Evolutionary conservation across 129 eudicot genomes (phyloP).

Genomic region (Scalesia atractyloides): DNA sequence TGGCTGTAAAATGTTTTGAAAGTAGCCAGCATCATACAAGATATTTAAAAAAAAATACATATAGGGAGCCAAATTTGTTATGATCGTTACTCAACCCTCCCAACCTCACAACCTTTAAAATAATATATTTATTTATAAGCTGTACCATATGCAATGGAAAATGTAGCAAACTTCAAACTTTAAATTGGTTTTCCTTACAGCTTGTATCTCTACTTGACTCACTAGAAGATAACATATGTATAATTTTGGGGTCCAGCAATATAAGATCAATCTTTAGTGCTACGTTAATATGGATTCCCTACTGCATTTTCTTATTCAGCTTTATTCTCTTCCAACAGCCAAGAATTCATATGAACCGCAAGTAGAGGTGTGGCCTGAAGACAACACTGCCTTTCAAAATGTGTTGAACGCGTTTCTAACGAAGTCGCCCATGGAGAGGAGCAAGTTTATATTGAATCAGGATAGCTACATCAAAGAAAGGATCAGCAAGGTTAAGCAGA

Average conservation of each 20-base stretch:
- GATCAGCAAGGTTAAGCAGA: slow-evolving; percentile 23
- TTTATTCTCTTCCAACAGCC: too few relatives aligned
- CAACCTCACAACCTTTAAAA: slow-evolving; percentile 79
- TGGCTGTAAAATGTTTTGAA: too few relatives aligned
- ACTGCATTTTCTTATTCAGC: too few relatives aligned
- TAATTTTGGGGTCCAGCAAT: slow-evolving; percentile 11
- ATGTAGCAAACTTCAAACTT: background rate
- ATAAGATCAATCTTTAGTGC: slow-evolving; percentile 20
- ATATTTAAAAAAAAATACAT: too few relatives aligned
- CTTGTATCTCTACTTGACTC: slow-evolving; percentile 21
- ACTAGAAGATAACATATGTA: slow-evolving; percentile 14
- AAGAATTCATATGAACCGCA: background rate
- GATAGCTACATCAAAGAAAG: slow-evolving; percentile 18
- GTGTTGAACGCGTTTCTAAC: slow-evolving; percentile 21
- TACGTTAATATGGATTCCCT: too few relatives aligned
- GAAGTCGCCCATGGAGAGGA: slow-evolving; percentile 11
- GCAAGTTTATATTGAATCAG: slow-evolving; percentile 30
- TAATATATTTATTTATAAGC: background rate
- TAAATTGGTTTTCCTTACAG: background rate
- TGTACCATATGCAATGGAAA: background rate
- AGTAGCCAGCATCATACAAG: too few relatives aligned
- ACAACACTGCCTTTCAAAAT: background rate
- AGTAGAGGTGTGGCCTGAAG: slow-evolving; percentile 40
- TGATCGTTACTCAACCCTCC: slow-evolving; percentile 41
- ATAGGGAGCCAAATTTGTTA: background rate